These are phyloP conservation scores for Aureobasidium sp. DNA, from an alignment of 2,329 filamentous ascomycete species.

Conservation along the genomic window DNA sequence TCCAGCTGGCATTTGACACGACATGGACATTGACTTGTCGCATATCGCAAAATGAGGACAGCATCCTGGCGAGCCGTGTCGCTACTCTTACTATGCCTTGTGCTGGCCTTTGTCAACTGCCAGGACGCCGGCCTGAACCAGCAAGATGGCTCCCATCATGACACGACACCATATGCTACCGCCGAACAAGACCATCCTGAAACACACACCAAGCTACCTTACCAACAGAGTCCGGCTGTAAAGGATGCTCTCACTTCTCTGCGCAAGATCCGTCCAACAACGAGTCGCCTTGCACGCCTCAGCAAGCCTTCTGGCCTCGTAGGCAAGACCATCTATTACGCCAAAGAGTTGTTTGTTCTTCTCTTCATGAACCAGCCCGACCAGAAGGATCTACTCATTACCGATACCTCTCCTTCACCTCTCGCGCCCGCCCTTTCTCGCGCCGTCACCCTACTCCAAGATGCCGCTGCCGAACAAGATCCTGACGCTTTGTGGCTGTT, in stretches of 20 bases:
- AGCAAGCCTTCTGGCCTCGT: conserved; percentile 52
- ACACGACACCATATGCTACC: not conserved
- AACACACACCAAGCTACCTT: not conserved
- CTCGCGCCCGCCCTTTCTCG: conserved; percentile 47
- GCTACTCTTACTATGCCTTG: conserved; percentile 5
- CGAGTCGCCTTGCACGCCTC: conserved; percentile 31
- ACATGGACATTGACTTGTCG: conserved; percentile 1
- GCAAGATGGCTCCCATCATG: not conserved
- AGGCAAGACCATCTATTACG: conserved; percentile 53
- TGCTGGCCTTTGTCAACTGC: conserved; percentile 9
- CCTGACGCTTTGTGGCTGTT: conserved; percentile 83
- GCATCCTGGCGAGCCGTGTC: conserved; percentile 9
- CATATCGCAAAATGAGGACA: conserved; percentile 2
- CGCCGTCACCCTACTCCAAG: conserved; percentile 53
- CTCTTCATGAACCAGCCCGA: conserved; percentile 59
- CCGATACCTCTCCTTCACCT: conserved; percentile 34
- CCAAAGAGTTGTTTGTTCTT: conserved; percentile 54
- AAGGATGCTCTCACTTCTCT: conserved; percentile 37
- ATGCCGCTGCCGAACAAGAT: conserved; percentile 52
- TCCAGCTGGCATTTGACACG: conserved; percentile 1
- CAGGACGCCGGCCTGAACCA: not conserved
- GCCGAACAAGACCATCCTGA: not conserved
- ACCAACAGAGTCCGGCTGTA: conserved; percentile 27
- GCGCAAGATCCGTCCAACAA: conserved; percentile 35
- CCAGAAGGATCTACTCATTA: conserved; percentile 37